Conservation (phyloP, 306 rosid species). For the Citrullus mucosospermus region DNA sequence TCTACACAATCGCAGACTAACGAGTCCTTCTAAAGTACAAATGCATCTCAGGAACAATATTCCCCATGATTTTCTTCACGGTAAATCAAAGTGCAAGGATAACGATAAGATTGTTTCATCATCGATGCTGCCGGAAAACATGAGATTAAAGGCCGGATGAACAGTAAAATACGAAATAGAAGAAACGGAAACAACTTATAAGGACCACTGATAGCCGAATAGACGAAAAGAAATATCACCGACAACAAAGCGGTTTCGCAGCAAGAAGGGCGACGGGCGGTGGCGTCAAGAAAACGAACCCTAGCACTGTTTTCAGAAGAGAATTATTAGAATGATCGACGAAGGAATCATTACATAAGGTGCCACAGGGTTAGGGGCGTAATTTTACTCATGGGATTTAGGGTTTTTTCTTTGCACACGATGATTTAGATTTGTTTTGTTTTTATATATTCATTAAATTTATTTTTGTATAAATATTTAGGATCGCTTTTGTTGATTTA, state of each 20-base stretch:
- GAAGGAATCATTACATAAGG: background rate
- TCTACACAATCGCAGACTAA: background rate
- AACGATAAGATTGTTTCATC: slow-evolving; percentile 17
- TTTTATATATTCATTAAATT: too few relatives aligned
- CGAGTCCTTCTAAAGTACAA: background rate
- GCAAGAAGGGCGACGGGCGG: background rate
- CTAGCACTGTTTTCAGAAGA: background rate
- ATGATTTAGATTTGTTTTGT: too few relatives aligned
- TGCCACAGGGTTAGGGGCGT: background rate
- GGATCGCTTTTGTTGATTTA: too few relatives aligned
- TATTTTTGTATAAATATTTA: too few relatives aligned
- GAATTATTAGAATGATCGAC: background rate
- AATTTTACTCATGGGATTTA: background rate
- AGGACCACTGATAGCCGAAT: too few relatives aligned
- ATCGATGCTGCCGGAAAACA: slow-evolving; percentile 10
- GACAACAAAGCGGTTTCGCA: background rate
- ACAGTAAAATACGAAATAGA: background rate
- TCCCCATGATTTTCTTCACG: slow-evolving; percentile 57
- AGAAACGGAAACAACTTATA: background rate
- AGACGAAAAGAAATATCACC: background rate
- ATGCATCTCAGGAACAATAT: slow-evolving; percentile 15
- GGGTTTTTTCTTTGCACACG: background rate
- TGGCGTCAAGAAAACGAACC: background rate
- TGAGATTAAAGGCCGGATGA: background rate
- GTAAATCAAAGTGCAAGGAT: slow-evolving; percentile 70